Percentiles rank a stretch among this genome's conserved stretches.
phyloP scores from a whole-genome alignment of 2,329 filamentous ascomycete species.

The Colletotrichum sp. region DNA sequence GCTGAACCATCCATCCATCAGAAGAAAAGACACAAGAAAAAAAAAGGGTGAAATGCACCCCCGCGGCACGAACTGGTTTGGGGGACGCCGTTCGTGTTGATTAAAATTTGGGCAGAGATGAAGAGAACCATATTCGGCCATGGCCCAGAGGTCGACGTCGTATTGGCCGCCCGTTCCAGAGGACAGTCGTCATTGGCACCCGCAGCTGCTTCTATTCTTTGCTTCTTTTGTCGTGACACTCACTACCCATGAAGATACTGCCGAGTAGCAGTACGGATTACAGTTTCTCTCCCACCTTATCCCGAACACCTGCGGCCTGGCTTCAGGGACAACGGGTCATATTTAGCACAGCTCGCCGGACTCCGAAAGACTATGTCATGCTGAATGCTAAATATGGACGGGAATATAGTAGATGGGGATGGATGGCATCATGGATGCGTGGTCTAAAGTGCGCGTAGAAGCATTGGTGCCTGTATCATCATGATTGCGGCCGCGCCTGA shows the following conservation, averaged over 20 bases:
- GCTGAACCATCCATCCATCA: background rate
- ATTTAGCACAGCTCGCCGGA: constrained; percentile 8
- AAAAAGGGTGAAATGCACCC: background rate
- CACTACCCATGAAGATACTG: background rate
- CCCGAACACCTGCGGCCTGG: background rate
- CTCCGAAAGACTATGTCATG: constrained; percentile 5
- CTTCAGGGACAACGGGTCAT: background rate
- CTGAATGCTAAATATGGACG: constrained; percentile 10
- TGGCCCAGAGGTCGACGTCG: background rate
- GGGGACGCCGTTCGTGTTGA: constrained; percentile 8
- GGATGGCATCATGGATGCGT: background rate
- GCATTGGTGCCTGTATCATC: background rate
- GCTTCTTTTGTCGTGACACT: background rate
- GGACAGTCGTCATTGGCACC: background rate
- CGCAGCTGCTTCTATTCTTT: background rate
- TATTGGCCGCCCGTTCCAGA: constrained; percentile 1
- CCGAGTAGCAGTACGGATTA: background rate
- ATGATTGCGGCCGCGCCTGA: constrained; percentile 3
- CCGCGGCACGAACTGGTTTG: constrained; percentile 11
- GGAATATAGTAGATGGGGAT: background rate
- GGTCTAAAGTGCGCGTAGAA: background rate
- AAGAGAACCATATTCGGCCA: constrained; percentile 4
- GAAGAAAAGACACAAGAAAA: background rate
- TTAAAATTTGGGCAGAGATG: constrained; percentile 11
- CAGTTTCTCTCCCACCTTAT: background rate